A percentile compares a stretch with the other conserved stretches of the same genome.
These are phyloP conservation scores for Macrophomina pseudophaseolina DNA, from an alignment of 2,329 filamentous ascomycete genomes.

Conservation along the genomic window DNA sequence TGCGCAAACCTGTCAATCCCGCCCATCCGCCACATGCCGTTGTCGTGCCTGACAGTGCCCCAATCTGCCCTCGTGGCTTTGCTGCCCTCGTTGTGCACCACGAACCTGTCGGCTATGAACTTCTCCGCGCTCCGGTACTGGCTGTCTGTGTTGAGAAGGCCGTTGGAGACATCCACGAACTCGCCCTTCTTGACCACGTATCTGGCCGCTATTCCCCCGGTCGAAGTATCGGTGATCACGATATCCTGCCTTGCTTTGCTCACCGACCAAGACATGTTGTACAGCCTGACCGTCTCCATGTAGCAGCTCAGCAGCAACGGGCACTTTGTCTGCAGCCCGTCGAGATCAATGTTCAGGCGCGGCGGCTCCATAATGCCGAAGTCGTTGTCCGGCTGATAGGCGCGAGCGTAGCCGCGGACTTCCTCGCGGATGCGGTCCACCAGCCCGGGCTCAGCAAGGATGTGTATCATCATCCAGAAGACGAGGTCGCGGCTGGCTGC, in stretches of 20 bases:
- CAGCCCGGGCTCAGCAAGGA: constrained; percentile 33
- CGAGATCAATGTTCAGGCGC: constrained; percentile 39
- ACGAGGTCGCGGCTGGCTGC: constrained; percentile 53
- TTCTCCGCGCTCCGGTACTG: constrained; percentile 14
- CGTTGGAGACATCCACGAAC: constrained; percentile 43
- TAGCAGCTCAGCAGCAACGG: constrained; percentile 46
- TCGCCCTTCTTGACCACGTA: constrained; percentile 42
- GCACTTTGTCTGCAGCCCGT: constrained; percentile 40
- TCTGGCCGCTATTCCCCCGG: constrained; percentile 29
- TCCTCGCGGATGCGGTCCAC: constrained; percentile 42
- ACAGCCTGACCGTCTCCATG: constrained; percentile 43
- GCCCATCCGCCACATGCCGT: constrained; percentile 32
- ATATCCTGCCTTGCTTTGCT: constrained; percentile 42
- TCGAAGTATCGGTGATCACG: constrained; percentile 40
- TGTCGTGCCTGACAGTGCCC: constrained; percentile 21
- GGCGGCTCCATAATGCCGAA: constrained; percentile 42
- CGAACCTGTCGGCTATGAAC: constrained; percentile 36
- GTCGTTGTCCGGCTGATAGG: constrained; percentile 36
- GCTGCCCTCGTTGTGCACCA: constrained; percentile 38
- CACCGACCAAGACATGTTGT: constrained; percentile 43
- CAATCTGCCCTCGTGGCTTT: constrained; percentile 27
- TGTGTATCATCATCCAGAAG: constrained; percentile 46
- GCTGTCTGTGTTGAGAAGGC: constrained; percentile 43
- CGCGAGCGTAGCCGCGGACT: constrained; percentile 38
- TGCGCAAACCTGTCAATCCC: constrained; percentile 55